Percentiles rank a stretch among this genome's conserved stretches.
Evolutionary conservation across 169 alveolate genomes (phyloP).

Genomic region (Ichthyophthirius multifiliis): DNA sequence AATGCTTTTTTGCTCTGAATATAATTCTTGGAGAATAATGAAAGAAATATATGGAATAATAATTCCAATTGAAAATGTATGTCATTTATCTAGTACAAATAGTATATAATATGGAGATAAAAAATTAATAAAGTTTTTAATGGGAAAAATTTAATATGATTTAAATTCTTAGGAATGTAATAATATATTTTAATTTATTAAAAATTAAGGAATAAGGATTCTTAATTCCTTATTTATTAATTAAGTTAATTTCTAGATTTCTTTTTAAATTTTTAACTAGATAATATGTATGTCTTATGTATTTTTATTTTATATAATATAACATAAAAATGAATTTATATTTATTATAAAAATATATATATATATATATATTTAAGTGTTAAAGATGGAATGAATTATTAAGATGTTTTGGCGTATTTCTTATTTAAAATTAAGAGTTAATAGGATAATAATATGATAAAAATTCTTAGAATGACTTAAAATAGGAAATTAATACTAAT

Average conservation of each 20-base stretch:
- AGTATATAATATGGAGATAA: background rate
- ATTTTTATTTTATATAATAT: background rate
- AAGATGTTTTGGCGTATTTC: background rate
- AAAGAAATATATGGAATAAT: slow-evolving; percentile 10
- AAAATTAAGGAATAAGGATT: background rate
- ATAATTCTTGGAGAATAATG: background rate
- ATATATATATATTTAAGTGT: background rate
- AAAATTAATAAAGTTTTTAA: background rate
- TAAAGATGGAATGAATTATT: background rate
- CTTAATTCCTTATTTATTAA: background rate
- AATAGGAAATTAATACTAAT: background rate
- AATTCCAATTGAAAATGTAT: background rate
- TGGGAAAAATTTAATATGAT: background rate
- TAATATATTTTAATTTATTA: background rate
- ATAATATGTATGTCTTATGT: background rate
- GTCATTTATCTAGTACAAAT: background rate
- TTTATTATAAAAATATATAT: background rate
- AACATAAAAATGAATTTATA: background rate
- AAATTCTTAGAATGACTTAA: background rate
- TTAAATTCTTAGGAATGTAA: slow-evolving; percentile 1
- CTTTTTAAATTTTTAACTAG: background rate
- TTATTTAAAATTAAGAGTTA: background rate
- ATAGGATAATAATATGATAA: background rate
- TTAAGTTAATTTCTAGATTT: background rate
- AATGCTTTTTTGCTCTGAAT: background rate